phyloP scores from a whole-genome alignment of 805 yeast species.

The Myxozyma geophila region DNA sequence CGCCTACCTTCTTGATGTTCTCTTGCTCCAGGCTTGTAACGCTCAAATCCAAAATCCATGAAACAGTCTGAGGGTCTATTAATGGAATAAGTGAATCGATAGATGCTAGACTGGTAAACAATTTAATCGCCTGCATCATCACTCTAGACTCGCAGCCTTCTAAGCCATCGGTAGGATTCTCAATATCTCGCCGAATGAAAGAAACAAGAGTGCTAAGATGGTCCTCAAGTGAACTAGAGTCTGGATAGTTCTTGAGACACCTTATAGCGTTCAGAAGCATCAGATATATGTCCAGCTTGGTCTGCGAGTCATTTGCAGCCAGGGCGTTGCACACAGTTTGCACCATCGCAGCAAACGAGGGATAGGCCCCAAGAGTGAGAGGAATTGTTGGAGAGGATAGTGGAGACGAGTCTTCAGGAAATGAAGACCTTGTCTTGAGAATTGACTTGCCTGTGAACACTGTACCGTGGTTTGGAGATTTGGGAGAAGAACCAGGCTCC shows the following conservation, averaged over 20 bases:
- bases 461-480: constrained; percentile 7
- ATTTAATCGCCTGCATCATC: constrained; percentile 23
- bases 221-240: constrained; percentile 10
- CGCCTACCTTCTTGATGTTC: constrained; percentile 20
- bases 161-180: constrained; percentile 20
- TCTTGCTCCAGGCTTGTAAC: constrained; percentile 16
- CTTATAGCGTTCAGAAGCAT: constrained; percentile 21
- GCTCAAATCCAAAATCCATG: constrained; percentile 19
- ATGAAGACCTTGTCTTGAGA: constrained; percentile 15
- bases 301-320: constrained; percentile 20
- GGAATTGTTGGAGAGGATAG: neutral
- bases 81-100: constrained; percentile 1
- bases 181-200: constrained; percentile 28
- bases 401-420: neutral
- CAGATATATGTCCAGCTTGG: constrained; percentile 28
- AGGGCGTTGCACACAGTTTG: constrained; percentile 27
- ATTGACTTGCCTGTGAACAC: constrained; percentile 19
- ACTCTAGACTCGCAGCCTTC: constrained; percentile 32
- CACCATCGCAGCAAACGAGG: constrained; percentile 28
- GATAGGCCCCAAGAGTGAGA: constrained; percentile 22
- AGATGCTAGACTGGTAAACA: constrained; percentile 17
- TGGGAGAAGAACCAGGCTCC: constrained; percentile 16
- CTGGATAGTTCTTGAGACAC: constrained; percentile 19
- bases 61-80: constrained; percentile 21
- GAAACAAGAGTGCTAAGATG: constrained; percentile 14